Base-by-base conservation (phyloP, 805 yeast genomes). In the Pichia deserticola region DNA sequence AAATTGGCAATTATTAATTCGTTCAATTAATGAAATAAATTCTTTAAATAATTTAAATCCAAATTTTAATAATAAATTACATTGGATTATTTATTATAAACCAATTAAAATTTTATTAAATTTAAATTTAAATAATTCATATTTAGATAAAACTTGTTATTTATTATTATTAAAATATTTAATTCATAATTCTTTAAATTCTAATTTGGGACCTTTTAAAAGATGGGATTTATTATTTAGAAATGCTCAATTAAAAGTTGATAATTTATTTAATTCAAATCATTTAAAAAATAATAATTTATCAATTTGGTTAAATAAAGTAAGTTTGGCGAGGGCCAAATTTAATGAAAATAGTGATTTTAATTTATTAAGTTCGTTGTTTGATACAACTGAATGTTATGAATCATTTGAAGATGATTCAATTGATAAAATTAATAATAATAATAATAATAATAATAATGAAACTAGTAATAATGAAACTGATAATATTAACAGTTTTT, bases 221-320 rank as follows among this genome's bases (percentile, higher is more conserved):
- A 36, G 47, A 36, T 48, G 46, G 44, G 51, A 54, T 42, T 7
- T 36, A 5, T 10, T 54, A 9, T 51, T 51, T 37, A 47, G 39
- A 47, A 38, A 43, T 8, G 40, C 49, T 36, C 56, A 54, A 45
- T n/a, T 27, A 11, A 51, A 41, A 28, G 30, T 51, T 44, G 56
- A 54, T 20, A 3, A n/a, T 9, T 28, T 49, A 1, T 40, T 30
- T 20, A 36, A 49, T 13, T 38, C 52, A 7, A 20, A 32, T 5
- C 37, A 8, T 36, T 10, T 13, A 5, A 32, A n/a, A 12, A 5
- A 12, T 34, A n/a, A 12, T 10, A 48, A 45, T 15, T 36, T 34
- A 11, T 12, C 36, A 28, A 15, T 15, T 25, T 43, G 36, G 45
- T 15, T 42, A 27, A 25, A 42, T 29, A 42, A 36, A 27, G 9